These are phyloP conservation scores for Elsinoe necatrix DNA, from an alignment of 2,329 filamentous ascomycete genomes.

Conservation along the genomic window DNA sequence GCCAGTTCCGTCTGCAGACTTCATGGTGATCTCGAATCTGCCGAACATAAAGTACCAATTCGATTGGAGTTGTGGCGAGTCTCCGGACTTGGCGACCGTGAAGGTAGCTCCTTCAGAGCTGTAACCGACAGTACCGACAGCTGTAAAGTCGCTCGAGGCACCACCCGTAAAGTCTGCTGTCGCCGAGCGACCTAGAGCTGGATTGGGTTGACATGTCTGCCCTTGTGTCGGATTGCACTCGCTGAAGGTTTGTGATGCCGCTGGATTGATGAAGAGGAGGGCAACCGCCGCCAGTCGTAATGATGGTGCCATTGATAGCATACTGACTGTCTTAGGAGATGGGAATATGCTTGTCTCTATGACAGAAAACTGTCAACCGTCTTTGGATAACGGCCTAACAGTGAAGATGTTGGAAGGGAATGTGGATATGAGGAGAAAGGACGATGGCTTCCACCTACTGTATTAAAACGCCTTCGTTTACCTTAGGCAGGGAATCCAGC, in stretches of 20 bases:
- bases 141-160: conserved; percentile 67
- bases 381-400: background rate
- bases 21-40: conserved; percentile 74
- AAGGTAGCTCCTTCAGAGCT: conserved; percentile 69
- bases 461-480: conserved; percentile 14
- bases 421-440: background rate
- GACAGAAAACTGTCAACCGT: conserved; percentile 9
- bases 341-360: conserved; percentile 6
- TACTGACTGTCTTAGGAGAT: conserved; percentile 9
- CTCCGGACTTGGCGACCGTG: conserved; percentile 66
- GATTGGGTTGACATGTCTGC: conserved; percentile 60
- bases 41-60: conserved; percentile 99
- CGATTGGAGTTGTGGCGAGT: conserved; percentile 77
- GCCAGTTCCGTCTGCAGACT: conserved; percentile 76
- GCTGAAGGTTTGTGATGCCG: conserved; percentile 46
- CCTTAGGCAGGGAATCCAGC: conserved; percentile 12
- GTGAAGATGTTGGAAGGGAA: conserved; percentile 6
- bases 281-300: conserved; percentile 33
- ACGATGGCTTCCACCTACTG: conserved; percentile 6
- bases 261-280: conserved; percentile 32
- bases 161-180: conserved; percentile 76
- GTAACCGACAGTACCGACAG: conserved; percentile 64
- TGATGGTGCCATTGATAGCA: conserved; percentile 17
- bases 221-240: conserved; percentile 48
- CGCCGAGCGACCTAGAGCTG: conserved; percentile 75